phyloP scores from a whole-genome alignment of 371 early-diverging fungal species.

The Zychaea mexicana region DNA sequence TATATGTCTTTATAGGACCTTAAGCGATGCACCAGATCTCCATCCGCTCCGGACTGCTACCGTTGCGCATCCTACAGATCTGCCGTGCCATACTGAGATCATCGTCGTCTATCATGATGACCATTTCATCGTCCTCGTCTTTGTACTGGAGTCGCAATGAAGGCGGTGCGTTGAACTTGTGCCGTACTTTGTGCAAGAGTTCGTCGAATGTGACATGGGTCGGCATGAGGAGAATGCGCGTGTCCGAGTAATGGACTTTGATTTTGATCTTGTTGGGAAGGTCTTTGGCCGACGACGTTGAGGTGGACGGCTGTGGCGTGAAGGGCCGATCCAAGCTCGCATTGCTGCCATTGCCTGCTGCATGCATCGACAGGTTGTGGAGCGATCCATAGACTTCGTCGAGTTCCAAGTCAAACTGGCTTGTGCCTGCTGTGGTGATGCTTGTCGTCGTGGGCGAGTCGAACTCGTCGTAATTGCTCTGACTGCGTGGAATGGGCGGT shows the following conservation, averaged over 20 bases:
- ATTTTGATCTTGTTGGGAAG: constrained; percentile 22
- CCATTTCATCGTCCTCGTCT: constrained; percentile 88
- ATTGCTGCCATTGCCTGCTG: neutral
- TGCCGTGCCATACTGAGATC: constrained; percentile 85
- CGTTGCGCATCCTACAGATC: constrained; percentile 8
- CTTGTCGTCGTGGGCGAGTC: constrained; percentile 6
- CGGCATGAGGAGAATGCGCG: constrained; percentile 17
- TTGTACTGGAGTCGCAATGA: constrained; percentile 74
- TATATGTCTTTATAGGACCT: neutral
- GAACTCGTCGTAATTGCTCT: constrained; percentile 7
- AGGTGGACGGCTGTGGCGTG: constrained; percentile 20
- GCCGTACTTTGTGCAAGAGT: constrained; percentile 13
- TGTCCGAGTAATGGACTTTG: constrained; percentile 23
- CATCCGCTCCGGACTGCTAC: neutral
- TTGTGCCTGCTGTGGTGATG: constrained; percentile 22
- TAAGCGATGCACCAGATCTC: constrained; percentile 10
- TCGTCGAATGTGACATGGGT: constrained; percentile 22
- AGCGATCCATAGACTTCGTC: constrained; percentile 39
- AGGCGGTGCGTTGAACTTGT: constrained; percentile 23
- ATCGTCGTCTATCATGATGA: constrained; percentile 90
- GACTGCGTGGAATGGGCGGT: constrained; percentile 29
- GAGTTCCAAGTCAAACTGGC: constrained; percentile 33
- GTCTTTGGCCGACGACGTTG: constrained; percentile 19
- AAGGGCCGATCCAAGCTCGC: constrained; percentile 8
- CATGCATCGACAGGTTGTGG: constrained; percentile 12